These are phyloP conservation scores for Mycosarcoma mackinlayi DNA, from an alignment of 1,284 basidiomycete genomes.

Conservation along the genomic window DNA sequence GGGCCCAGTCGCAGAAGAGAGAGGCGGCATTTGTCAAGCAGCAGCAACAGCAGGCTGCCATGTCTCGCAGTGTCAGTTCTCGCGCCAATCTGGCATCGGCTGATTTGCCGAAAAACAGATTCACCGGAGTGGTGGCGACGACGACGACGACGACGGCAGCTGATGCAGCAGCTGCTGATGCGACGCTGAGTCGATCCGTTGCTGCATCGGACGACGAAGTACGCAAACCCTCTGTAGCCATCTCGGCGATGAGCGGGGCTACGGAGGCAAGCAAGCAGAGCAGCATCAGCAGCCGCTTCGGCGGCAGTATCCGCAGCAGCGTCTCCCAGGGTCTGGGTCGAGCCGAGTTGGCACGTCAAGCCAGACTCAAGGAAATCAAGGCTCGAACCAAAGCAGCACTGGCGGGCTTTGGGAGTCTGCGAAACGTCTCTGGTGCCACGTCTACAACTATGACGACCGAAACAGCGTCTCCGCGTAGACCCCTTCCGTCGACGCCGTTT, in stretches of 20 bases:
- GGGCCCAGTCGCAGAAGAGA: slow-evolving; percentile 16
- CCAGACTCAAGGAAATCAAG: slow-evolving; percentile 42
- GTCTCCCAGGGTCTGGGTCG: slow-evolving; percentile 34
- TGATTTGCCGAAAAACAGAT: slow-evolving; percentile 29
- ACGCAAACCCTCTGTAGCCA: slow-evolving; percentile 19
- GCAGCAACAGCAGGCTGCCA: slow-evolving; percentile 33
- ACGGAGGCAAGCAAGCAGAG: slow-evolving; percentile 13
- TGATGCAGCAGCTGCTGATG: too few relatives aligned
- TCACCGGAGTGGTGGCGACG: slow-evolving; percentile 28
- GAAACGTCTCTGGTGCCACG: slow-evolving; percentile 20
- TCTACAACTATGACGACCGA: slow-evolving; percentile 5
- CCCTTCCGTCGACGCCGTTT: slow-evolving; percentile 14
- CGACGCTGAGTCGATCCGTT: background rate
- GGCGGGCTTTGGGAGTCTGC: slow-evolving; percentile 28
- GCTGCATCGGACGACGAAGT: background rate
- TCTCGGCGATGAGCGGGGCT: slow-evolving; percentile 3
- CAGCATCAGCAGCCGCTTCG: slow-evolving; percentile 22
- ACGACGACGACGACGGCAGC: background rate
- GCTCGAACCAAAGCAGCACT: slow-evolving; percentile 34
- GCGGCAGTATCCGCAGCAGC: slow-evolving; percentile 33
- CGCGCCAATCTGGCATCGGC: slow-evolving; percentile 10
- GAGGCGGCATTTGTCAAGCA: slow-evolving; percentile 25
- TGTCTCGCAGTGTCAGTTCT: slow-evolving; percentile 31
- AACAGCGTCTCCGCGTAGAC: slow-evolving; percentile 4
- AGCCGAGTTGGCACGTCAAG: slow-evolving; percentile 39